Evolutionary conservation across 2,329 filamentous ascomycete genomes (phyloP), one percentile per base, ranked within the genome.

Genomic region (Colletotrichum siamense): DNA sequence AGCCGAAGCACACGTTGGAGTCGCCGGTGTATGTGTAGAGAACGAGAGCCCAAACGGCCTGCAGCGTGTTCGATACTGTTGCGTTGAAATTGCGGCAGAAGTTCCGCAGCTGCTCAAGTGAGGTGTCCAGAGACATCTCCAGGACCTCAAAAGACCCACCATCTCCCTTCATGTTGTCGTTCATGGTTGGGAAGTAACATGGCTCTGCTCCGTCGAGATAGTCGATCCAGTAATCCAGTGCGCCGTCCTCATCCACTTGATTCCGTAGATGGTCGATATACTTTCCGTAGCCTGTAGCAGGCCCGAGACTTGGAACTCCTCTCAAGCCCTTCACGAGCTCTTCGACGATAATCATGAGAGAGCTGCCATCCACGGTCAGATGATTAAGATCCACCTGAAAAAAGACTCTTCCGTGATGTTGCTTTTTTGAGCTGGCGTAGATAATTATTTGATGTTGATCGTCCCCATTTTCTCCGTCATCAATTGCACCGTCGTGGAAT

Each of bases 191-290:
- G 44, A 81, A 79, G 15, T 73, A 71, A 61, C 79, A 80, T 4
- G 79, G 78, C 64, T 79, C 79, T 0, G 77, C 61, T 0, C 72
- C 77, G 9, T 72, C 70, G 12, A 81, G 69, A 24, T 78, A 79
- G 4, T 74, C 55, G n/a, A 77, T 76, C 80, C 80, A 81, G 69
- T 78, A 81, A 12, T 77, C 69, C 8, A 79, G 70, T 3, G 73
- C 73, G 4, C 64, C 77, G 6, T 76, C 68, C 4, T 78, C 76
- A 8, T 75, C 39, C 4, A 70, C 59, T 15, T 76, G 67, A 8
- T 62, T 49, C 30, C 75, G 65, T 13, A 81, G 66, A 34, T 79
- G 75, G 5, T 75, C 52, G n/a, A 80, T 78, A 52, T 80, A 81
- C 30, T 71, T 73, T 9, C 72, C 57, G 67, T 79, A 80, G 16